Conservation (phyloP, 371 early-diverging fungal genomes). For the Actinomucor elegans region DNA sequence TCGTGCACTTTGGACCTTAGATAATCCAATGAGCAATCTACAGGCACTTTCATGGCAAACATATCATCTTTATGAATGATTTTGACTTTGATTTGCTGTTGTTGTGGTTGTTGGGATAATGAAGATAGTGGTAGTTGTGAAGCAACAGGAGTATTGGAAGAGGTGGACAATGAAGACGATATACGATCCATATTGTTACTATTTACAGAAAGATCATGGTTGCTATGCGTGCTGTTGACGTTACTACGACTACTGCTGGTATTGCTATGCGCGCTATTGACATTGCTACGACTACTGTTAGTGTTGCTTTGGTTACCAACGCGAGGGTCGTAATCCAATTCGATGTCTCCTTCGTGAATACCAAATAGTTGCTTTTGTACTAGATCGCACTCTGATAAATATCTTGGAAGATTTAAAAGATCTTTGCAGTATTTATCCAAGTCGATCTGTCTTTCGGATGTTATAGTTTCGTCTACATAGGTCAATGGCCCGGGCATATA, state of each 20-base stretch:
- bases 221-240: not conserved
- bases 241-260: not conserved
- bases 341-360: conserved; percentile 59
- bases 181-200: no score
- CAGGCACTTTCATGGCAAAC: conserved; percentile 68
- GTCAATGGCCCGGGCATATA: conserved; percentile 67
- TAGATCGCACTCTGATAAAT: conserved; percentile 50
- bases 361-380: conserved; percentile 59
- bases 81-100: conserved; percentile 58
- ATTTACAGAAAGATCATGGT: not conserved
- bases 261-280: not conserved
- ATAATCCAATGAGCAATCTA: conserved; percentile 47
- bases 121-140: not conserved
- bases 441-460: conserved; percentile 50
- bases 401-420: conserved; percentile 53
- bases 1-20: conserved; percentile 56
- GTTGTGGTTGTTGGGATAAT: not conserved
- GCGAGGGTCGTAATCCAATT: conserved; percentile 42
- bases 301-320: not conserved
- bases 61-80: conserved; percentile 65
- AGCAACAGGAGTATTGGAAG: not conserved
- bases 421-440: conserved; percentile 68
- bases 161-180: no score
- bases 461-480: conserved; percentile 49
- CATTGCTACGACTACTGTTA: not conserved